phyloP scores from a whole-genome alignment of 108 stramenopile genomes.

The Nitzschia putrida region DNA sequence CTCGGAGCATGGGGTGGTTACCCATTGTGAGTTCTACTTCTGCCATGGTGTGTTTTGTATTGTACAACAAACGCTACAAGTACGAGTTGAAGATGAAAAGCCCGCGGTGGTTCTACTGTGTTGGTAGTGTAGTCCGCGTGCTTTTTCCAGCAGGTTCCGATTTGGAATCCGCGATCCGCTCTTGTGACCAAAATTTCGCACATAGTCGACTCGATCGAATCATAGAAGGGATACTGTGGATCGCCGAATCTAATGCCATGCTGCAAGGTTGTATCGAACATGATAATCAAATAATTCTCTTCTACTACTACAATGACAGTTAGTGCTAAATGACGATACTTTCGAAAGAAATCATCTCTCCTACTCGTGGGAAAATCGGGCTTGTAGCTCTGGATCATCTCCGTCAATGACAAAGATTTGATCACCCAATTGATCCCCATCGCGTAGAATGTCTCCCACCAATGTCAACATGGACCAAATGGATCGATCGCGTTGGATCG shows the following conservation, averaged over 20 bases:
- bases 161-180: too few relatives aligned
- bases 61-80: background rate
- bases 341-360: background rate
- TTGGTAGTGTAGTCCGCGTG: too few relatives aligned
- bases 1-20: background rate
- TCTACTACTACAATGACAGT: too few relatives aligned
- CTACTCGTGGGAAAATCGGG: background rate
- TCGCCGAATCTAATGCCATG: too few relatives aligned
- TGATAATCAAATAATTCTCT: too few relatives aligned
- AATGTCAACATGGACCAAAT: background rate
- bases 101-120: background rate
- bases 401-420: constrained; percentile 16
- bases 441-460: background rate
- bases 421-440: constrained; percentile 2
- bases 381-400: background rate
- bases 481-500: constrained; percentile 1
- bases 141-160: too few relatives aligned
- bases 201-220: too few relatives aligned
- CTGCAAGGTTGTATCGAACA: too few relatives aligned
- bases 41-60: background rate
- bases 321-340: too few relatives aligned
- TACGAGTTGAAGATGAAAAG: background rate
- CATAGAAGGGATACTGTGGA: too few relatives aligned
- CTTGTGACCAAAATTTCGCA: too few relatives aligned
- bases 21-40: background rate